phyloP scores from a whole-genome alignment of 2,329 filamentous ascomycete genomes.

The Hymenoscyphus linearis region DNA sequence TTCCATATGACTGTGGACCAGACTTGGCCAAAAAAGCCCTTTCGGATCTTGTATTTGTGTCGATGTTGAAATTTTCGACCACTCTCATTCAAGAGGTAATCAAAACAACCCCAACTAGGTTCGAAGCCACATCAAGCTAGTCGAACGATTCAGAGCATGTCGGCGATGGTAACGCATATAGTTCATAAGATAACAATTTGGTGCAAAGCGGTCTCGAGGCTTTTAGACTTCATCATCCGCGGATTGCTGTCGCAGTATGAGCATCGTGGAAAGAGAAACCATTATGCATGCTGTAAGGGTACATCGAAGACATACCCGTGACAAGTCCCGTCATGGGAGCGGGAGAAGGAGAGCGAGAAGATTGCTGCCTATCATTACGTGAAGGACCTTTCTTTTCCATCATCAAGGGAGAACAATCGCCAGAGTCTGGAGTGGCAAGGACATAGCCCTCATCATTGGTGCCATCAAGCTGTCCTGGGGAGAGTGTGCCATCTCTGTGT shows the following conservation, averaged over 20 bases:
- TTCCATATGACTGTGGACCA: conserved; percentile 9
- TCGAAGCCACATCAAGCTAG: background rate
- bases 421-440: conserved; percentile 30
- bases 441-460: conserved; percentile 35
- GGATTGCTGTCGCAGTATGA: conserved; percentile 34
- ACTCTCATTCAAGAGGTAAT: conserved; percentile 31
- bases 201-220: background rate
- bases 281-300: conserved; percentile 30
- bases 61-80: conserved; percentile 7
- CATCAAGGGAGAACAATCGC: conserved; percentile 30
- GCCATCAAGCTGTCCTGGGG: conserved; percentile 40
- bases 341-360: conserved; percentile 39
- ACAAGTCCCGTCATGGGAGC: conserved; percentile 42
- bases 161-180: background rate
- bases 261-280: conserved; percentile 32
- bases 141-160: background rate
- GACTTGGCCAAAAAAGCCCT: conserved; percentile 4
- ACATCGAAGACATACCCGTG: conserved; percentile 40
- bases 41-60: background rate
- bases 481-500: conserved; percentile 43
- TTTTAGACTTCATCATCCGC: conserved; percentile 23
- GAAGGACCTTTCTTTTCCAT: conserved; percentile 24
- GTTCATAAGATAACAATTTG: conserved; percentile 11
- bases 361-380: conserved; percentile 28
- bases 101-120: conserved; percentile 6